Conservation (phyloP, 768 basidiomycete species). For the Tephrocybe sp. region DNA sequence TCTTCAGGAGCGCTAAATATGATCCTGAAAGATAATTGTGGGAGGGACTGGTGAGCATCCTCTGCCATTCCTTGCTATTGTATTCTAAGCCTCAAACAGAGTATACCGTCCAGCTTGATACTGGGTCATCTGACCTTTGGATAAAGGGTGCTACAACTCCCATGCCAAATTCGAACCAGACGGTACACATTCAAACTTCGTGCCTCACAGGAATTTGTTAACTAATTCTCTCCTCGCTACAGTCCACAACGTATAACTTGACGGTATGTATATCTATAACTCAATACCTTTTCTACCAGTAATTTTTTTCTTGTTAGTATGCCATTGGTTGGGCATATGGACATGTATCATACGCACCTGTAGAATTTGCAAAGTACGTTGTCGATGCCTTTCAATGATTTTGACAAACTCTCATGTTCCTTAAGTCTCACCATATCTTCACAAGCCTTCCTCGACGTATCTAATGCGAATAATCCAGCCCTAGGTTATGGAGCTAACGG, state of each 20-base stretch:
- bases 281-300: background rate
- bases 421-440: constrained; percentile 56
- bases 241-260: constrained; percentile 55
- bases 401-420: background rate
- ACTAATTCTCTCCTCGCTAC: constrained; percentile 3
- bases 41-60: constrained; percentile 49
- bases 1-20: constrained; percentile 1
- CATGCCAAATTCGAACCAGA: constrained; percentile 45
- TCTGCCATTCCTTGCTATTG: background rate
- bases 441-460: constrained; percentile 72
- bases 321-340: constrained; percentile 80
- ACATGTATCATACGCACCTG: constrained; percentile 54
- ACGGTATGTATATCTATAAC: constrained; percentile 41
- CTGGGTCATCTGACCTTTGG: constrained; percentile 85
- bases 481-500: constrained; percentile 69
- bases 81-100: constrained; percentile 33
- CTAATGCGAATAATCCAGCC: constrained; percentile 66
- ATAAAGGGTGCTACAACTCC: constrained; percentile 46
- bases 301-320: constrained; percentile 45
- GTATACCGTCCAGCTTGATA: constrained; percentile 77
- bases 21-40: constrained; percentile 53
- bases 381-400: background rate
- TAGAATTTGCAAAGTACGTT: constrained; percentile 68
- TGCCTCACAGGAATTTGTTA: constrained; percentile 2
- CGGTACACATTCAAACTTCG: constrained; percentile 36